Conservation (phyloP, 805 yeast genomes). For the Candida adriatica region DNA sequence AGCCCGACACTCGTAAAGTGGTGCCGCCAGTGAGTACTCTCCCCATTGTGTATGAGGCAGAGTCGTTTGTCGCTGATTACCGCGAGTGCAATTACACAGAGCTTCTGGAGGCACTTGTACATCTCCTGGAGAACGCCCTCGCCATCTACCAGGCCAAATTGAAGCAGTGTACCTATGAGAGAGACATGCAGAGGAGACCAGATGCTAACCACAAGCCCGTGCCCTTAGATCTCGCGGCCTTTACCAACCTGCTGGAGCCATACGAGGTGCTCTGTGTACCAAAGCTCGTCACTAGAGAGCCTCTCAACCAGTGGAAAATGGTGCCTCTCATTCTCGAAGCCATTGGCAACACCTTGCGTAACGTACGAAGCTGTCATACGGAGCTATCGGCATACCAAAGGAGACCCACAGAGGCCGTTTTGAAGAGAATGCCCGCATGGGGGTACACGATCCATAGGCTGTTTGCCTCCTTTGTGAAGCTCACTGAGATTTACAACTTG, state of each 20-base stretch:
- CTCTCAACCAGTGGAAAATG: slow-evolving; percentile 26
- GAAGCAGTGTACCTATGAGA: slow-evolving; percentile 25
- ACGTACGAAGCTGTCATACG: slow-evolving; percentile 17
- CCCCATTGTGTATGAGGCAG: slow-evolving; percentile 17
- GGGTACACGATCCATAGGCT: slow-evolving; percentile 40
- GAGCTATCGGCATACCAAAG: slow-evolving; percentile 23
- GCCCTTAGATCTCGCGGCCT: slow-evolving; percentile 21
- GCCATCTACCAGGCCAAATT: slow-evolving; percentile 25
- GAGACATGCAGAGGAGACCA: slow-evolving; percentile 25
- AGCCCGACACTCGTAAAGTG: slow-evolving; percentile 5
- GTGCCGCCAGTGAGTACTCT: slow-evolving; percentile 8
- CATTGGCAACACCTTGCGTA: slow-evolving; percentile 19
- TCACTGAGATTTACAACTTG: slow-evolving; percentile 37
- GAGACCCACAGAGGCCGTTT: slow-evolving; percentile 12
- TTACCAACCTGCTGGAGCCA: slow-evolving; percentile 29
- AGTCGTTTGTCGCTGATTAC: slow-evolving; percentile 15
- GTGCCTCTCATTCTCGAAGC: slow-evolving; percentile 21
- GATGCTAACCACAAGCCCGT: slow-evolving; percentile 24
- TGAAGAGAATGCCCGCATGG: slow-evolving; percentile 30
- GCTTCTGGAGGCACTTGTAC: slow-evolving; percentile 9
- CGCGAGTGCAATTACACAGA: slow-evolving; percentile 2
- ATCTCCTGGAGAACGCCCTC: slow-evolving; percentile 23
- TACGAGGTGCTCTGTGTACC: slow-evolving; percentile 30
- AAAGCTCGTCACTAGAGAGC: slow-evolving; percentile 22
- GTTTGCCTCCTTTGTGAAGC: slow-evolving; percentile 29